Base-by-base conservation (phyloP, 2,329 filamentous ascomycete species). In the Verticillium zaregamsianum region DNA sequence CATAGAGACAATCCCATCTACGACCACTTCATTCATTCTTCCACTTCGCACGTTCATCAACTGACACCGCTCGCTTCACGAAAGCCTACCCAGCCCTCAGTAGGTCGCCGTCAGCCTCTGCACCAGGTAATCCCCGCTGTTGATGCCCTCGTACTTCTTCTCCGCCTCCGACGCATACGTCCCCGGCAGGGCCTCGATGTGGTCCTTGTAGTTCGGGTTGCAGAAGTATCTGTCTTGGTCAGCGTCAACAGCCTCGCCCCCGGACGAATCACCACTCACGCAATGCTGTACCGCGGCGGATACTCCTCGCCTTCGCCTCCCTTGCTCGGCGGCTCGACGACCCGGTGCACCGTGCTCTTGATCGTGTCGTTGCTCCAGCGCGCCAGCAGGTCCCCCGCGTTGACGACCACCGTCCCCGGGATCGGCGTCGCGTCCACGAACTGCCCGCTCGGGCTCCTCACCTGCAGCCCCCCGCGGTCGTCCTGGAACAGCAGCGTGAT, bases 361-460 rank as follows among this genome's bases (percentile, higher is more conserved):
- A 97, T 96, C 5, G 86, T 90, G 70, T 96, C 92, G 71, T 97
- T 97, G 66, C 90, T 92, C 93, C 93, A 97, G 59, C 93, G 82
- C 1, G 91, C 89, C 58, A 97, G 79, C 67, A 97, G 73, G 72
- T 97, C 93, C 1, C 93, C 93, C 0, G 93, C 93, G 70, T 97
- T 97, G 66, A 97, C 85, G 12, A 97, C 91, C 49, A 95, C 89
- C 0, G 92, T 93, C 60, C 87, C 88, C 39, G 87, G 81, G 63
- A 96, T 94, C 0, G 93, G 93, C 7, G 86, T 92, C 1, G 91
- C 93, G 70, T 97, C 86, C 45, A 97, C 87, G 69, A 93, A 97
- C 0, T 82, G 86, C 2, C 91, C 91, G 49, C 85, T 88, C 0
- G 92, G 92, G 57, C 87, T 90, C 69, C 86, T 83, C 23, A 84